phyloP scores from a whole-genome alignment of 2,329 filamentous ascomycete species.

The Scedosporium apiospermum region DNA sequence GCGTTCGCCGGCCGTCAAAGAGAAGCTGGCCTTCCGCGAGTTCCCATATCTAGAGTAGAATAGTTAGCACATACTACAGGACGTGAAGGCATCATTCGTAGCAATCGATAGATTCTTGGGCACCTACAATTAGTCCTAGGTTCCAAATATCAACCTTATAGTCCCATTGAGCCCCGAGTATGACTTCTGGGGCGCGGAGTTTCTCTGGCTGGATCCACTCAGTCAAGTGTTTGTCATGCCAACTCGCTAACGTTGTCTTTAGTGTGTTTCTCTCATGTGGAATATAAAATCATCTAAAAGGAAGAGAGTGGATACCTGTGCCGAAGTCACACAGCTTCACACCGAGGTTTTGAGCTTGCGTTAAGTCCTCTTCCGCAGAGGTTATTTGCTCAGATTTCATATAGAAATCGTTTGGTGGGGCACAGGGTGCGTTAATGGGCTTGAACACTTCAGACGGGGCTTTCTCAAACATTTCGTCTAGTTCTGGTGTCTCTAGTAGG shows the following conservation, averaged over 20 bases:
- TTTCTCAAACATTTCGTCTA: conserved; percentile 13
- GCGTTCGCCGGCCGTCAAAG: conserved; percentile 15
- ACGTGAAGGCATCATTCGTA: neutral
- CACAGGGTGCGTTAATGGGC: neutral
- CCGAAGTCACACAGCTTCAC: conserved; percentile 14
- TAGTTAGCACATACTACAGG: neutral
- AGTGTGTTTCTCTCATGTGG: no score
- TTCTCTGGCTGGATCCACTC: conserved; percentile 17
- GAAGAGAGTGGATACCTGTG: conserved; percentile 7
- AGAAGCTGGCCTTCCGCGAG: conserved; percentile 13
- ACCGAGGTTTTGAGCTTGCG: conserved; percentile 6
- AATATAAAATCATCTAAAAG: neutral
- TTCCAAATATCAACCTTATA: conserved; percentile 17
- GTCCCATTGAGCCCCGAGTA: conserved; percentile 17
- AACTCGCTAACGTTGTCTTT: conserved; percentile 12
- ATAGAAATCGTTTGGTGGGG: conserved; percentile 10
- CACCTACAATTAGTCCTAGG: conserved; percentile 11
- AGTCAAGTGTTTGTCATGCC: conserved; percentile 15
- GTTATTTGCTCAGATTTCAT: conserved; percentile 11
- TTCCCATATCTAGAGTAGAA: conserved; percentile 14
- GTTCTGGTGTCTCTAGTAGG: conserved; percentile 12
- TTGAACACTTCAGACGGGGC: conserved; percentile 12
- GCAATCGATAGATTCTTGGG: neutral
- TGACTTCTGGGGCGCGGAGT: conserved; percentile 17
- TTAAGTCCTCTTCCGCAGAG: conserved; percentile 11